Percentiles rank a stretch among this genome's conserved stretches.
These are phyloP conservation scores for Centella asiatica DNA, from an alignment of 129 eudicot species.

Conservation along the genomic window DNA sequence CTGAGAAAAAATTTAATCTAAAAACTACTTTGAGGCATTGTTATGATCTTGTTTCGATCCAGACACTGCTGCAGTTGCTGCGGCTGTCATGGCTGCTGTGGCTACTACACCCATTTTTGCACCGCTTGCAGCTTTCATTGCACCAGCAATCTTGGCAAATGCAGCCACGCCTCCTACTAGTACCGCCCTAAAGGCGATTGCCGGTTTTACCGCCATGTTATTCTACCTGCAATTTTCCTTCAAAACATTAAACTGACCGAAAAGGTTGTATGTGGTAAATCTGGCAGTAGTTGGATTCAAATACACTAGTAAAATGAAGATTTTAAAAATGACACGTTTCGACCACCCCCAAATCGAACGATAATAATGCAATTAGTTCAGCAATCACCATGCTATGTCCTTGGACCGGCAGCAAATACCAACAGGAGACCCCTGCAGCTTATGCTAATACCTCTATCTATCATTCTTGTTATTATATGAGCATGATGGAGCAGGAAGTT, in stretches of 20 bases:
- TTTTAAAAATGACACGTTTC: too few relatives aligned
- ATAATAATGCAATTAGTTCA: too few relatives aligned
- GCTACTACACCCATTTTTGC: constrained; percentile 1
- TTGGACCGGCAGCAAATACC: too few relatives aligned
- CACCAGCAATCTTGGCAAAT: constrained; percentile 38
- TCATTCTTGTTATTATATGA: too few relatives aligned
- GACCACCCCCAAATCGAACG: too few relatives aligned
- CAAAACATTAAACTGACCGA: neutral
- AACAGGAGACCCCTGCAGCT: too few relatives aligned
- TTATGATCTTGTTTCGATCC: neutral
- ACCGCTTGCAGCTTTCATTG: constrained; percentile 1
- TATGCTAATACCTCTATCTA: too few relatives aligned
- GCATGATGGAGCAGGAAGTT: too few relatives aligned
- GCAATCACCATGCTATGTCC: too few relatives aligned
- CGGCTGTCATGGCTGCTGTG: neutral
- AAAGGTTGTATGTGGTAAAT: neutral
- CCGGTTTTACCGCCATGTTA: constrained; percentile 59
- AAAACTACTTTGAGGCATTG: neutral
- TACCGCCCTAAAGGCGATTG: constrained; percentile 80
- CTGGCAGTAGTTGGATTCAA: too few relatives aligned
- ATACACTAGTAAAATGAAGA: too few relatives aligned
- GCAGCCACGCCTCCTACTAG: constrained; percentile 84
- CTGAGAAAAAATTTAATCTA: too few relatives aligned
- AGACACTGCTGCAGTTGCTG: neutral
- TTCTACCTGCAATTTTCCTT: constrained; percentile 23